Evolutionary conservation across 371 early-diverging fungal genomes (phyloP).

Genomic region (Mortierella polycephala): DNA sequence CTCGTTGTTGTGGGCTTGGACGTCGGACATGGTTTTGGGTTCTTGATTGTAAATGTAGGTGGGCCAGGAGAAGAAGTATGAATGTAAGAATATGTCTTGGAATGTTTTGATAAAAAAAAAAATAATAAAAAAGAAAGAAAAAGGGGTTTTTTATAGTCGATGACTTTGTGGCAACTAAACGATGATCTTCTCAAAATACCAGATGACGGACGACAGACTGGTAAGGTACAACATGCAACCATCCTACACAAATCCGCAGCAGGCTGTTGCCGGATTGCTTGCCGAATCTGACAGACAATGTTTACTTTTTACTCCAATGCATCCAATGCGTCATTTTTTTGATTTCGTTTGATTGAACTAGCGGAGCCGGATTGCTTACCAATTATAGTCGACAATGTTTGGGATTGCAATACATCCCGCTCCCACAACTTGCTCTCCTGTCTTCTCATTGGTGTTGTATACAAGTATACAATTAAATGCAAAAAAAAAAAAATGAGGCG

Average conservation of each 20-base stretch:
- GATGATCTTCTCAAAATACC: not conserved
- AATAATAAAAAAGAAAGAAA: not conserved
- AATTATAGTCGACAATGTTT: too few relatives aligned
- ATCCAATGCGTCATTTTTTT: too few relatives aligned
- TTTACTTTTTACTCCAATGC: not conserved
- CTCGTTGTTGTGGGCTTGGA: constrained; percentile 32
- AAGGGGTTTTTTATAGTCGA: not conserved
- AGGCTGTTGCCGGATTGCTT: not conserved
- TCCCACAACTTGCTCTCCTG: too few relatives aligned
- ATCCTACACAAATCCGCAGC: not conserved
- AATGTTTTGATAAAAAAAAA: not conserved
- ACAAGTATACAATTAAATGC: too few relatives aligned
- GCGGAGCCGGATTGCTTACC: too few relatives aligned
- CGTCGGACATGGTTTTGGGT: constrained; percentile 7
- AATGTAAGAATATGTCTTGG: too few relatives aligned
- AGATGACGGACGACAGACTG: not conserved
- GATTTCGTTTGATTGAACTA: too few relatives aligned
- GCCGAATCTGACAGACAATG: not conserved
- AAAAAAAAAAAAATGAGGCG: too few relatives aligned
- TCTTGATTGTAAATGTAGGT: not conserved
- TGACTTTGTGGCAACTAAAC: not conserved
- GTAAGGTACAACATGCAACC: not conserved
- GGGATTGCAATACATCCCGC: too few relatives aligned
- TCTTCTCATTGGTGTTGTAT: too few relatives aligned
- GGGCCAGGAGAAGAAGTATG: too few relatives aligned